Percentiles rank a stretch among this genome's conserved stretches.
These are phyloP conservation scores for Leptomonas pyrrhocoris DNA, from an alignment of 208 protist genomes.

Conservation along the genomic window DNA sequence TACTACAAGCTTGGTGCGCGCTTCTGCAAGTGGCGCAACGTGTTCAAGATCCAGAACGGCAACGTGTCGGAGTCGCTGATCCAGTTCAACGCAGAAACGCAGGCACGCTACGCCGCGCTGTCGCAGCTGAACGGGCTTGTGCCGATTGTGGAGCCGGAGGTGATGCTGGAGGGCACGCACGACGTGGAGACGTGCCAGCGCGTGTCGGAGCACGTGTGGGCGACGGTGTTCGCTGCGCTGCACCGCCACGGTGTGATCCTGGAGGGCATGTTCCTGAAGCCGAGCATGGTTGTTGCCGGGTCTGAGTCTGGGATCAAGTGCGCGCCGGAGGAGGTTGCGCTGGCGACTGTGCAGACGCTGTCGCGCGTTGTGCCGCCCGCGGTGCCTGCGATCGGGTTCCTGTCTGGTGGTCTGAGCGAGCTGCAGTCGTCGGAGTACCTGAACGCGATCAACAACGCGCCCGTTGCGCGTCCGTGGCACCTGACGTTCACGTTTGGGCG, in stretches of 20 bases:
- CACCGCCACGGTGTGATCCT: slow-evolving; percentile 94
- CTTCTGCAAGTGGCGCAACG: slow-evolving; percentile 98
- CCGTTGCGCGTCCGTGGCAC: slow-evolving; percentile 78
- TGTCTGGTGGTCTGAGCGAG: slow-evolving; percentile 97
- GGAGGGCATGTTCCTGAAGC: slow-evolving; percentile 97
- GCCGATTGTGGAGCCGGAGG: slow-evolving; percentile 98
- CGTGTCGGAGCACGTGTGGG: slow-evolving; percentile 88
- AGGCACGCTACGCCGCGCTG: slow-evolving; percentile 96
- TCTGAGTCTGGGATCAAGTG: slow-evolving; percentile 64
- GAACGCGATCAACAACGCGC: slow-evolving; percentile 93
- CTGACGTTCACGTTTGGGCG: slow-evolving; percentile 96
- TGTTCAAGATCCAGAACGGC: slow-evolving; percentile 93
- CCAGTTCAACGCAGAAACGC: slow-evolving; percentile 91
- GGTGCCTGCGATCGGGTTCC: slow-evolving; percentile 94
- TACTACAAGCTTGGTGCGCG: slow-evolving; percentile 96
- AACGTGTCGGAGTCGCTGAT: slow-evolving; percentile 91
- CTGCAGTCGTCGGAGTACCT: slow-evolving; percentile 95
- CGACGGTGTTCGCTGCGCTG: slow-evolving; percentile 78
- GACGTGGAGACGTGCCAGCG: slow-evolving; percentile 84
- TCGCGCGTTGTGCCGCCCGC: slow-evolving; percentile 94
- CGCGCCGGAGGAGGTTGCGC: slow-evolving; percentile 85
- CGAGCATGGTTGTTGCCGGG: slow-evolving; percentile 97
- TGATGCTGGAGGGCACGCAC: slow-evolving; percentile 96
- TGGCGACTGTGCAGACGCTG: slow-evolving; percentile 90
- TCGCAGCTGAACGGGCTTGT: slow-evolving; percentile 96